Percentiles rank a stretch among this genome's conserved stretches.
Conservation (phyloP, 1,284 basidiomycete genomes). For the Irpex sp. region DNA sequence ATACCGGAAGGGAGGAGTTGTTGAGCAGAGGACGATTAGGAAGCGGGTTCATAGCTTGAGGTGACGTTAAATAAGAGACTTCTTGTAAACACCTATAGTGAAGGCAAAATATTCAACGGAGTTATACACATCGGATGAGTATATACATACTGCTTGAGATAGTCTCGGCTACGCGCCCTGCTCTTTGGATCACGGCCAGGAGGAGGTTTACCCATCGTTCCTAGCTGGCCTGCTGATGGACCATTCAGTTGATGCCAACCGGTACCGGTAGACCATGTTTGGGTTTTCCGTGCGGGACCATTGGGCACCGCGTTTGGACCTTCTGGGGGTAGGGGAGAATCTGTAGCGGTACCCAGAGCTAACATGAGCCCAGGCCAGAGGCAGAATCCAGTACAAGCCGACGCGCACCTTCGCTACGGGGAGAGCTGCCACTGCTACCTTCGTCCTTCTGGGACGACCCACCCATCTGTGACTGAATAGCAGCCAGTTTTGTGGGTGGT, state of each 20-base stretch:
- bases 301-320: slow-evolving; percentile 52
- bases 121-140: neutral
- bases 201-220: slow-evolving; percentile 64
- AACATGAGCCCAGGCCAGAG: neutral
- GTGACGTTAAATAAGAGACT: slow-evolving; percentile 95
- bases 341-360: slow-evolving; percentile 30
- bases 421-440: slow-evolving; percentile 75
- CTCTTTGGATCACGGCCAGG: slow-evolving; percentile 89
- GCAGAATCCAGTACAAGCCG: slow-evolving; percentile 6
- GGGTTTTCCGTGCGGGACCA: slow-evolving; percentile 39
- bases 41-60: slow-evolving; percentile 95
- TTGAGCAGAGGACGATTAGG: slow-evolving; percentile 79
- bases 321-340: slow-evolving; percentile 73
- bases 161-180: slow-evolving; percentile 91
- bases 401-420: slow-evolving; percentile 71
- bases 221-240: slow-evolving; percentile 36
- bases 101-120: neutral
- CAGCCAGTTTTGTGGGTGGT: slow-evolving; percentile 56
- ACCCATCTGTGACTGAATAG: slow-evolving; percentile 51
- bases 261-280: slow-evolving; percentile 48
- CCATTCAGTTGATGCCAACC: slow-evolving; percentile 35
- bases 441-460: slow-evolving; percentile 64
- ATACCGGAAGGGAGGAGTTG: slow-evolving; percentile 58
- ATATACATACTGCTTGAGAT: slow-evolving; percentile 81
- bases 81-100: slow-evolving; percentile 85